Evolutionary conservation across 176 grass and related monocot genomes (phyloP), one percentile per base, ranked within the genome.

Genomic region (Oropetium thomaeum): DNA sequence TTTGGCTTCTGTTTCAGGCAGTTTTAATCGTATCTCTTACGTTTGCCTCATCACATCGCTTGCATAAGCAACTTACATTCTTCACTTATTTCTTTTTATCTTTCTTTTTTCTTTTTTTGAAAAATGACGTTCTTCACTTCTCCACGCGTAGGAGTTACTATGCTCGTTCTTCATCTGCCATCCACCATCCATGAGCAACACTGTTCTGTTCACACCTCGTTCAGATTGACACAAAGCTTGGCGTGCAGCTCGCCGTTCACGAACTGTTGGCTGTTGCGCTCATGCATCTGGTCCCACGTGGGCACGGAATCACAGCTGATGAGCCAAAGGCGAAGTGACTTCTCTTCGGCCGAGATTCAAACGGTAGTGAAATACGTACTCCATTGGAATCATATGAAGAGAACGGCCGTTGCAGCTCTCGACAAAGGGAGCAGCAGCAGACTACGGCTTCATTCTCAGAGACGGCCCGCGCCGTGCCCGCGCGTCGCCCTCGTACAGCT

Each of bases 391-490:
- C 51, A 22, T 35, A 10, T 27, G 8, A 13, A 14, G 54, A 19
- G 34, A 39, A 28, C 22, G 70, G 30, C 4, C 33, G 29, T 14
- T 5, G 65, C 57, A 42, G 49, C 23, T 77, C 23, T 77, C 38
- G 54, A 70, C 65, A 77, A 77, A 20, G 31, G 65, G 20, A 53
- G 32, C 64, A 27, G 19, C n/a, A n/a, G n/a, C n/a, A n/a, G n/a
- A n/a, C n/a, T n/a, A 32, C 41, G 81, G 59, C 52, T 40, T 58
- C 51, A 28, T 58, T 41, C 42, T 8, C 26, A 14, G 32, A 30
- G 32, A 30, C 4, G 13, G 17, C 58, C 1, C 57, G 57, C 4
- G 70, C n/a, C n/a, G n/a, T n/a, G n/a, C n/a, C n/a, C n/a, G n/a
- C 25, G 3, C 13, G 6, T 48, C 30, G 31, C 12, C 42, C 55